These are phyloP conservation scores for Rhodotorula mucilaginosa DNA, from an alignment of 1,284 basidiomycete genomes.

Conservation along the genomic window DNA sequence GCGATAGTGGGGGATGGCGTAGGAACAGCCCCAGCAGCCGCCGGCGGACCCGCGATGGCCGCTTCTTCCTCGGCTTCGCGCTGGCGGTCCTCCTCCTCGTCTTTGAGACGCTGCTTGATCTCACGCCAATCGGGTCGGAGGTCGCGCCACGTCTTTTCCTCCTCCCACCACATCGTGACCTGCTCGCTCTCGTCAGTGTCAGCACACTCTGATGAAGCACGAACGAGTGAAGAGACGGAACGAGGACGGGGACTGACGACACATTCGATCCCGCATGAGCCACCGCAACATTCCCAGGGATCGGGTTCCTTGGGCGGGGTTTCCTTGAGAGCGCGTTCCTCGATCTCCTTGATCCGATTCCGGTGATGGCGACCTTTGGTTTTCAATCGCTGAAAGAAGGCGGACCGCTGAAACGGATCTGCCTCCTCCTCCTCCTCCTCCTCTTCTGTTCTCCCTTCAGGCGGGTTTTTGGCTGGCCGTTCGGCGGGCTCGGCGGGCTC, in stretches of 20 bases:
- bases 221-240: too few relatives aligned
- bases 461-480: background rate
- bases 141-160: constrained; percentile 37
- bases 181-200: background rate
- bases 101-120: constrained; percentile 22
- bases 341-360: constrained; percentile 12
- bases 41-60: constrained; percentile 14
- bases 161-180: constrained; percentile 27
- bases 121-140: constrained; percentile 23
- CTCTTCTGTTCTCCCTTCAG: background rate
- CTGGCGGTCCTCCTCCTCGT: constrained; percentile 26
- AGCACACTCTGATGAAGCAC: background rate
- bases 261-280: constrained; percentile 21
- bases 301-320: constrained; percentile 22
- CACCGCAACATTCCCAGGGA: constrained; percentile 20
- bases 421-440: constrained; percentile 3
- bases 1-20: too few relatives aligned
- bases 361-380: constrained; percentile 4
- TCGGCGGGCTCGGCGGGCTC: background rate
- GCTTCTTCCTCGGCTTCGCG: constrained; percentile 20
- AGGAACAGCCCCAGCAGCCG: background rate
- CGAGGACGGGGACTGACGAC: constrained; percentile 8
- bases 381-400: constrained; percentile 11
- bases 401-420: background rate
- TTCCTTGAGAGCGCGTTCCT: constrained; percentile 5